Base-by-base conservation (phyloP, 805 yeast genomes). In the Barnettozyma californica region DNA sequence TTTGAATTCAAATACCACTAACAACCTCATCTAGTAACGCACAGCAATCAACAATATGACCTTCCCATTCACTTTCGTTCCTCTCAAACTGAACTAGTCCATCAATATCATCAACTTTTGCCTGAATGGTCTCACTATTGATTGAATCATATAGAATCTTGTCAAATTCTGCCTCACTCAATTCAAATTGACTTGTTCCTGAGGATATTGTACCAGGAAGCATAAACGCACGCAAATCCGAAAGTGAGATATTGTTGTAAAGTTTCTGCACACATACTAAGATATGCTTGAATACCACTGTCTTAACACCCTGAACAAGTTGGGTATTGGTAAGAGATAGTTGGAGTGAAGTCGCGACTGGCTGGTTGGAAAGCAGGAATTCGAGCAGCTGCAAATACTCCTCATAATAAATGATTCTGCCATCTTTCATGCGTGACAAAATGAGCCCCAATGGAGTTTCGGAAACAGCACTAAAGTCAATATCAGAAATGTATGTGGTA, bases 71-170 rank as follows among this genome's bases (percentile, higher is more conserved):
- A 9, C 33, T 19, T 6, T 21, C n/a, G 5, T 29, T 19, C 16
- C 18, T 20, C 13, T 10, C 29, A 29, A 59, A 61, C 19, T 54
- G 49, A 5, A 61, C 48, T 2, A 56, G 37, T 18, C 53, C 46
- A 14, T 36, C 47, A 21, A 61, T 51, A 38, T 61, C 64, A 50
- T 61, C 65, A 38, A 61, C 47, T 6, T 49, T 48, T 8, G 61
- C 63, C 36, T 48, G 35, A 6, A 60, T 44, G 9, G 25, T n/a
- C 9, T 47, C 50, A 25, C 33, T 19, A 9, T 39, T 34, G n/a
- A 47, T 43, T 25, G 50, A 39, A 14, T 44, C 50, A 10, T 47
- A 44, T 11, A 47, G 36, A 8, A 44, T 41, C 21, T 40, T 43
- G n/a, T 47, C 43, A 35, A 47, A 47, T 5, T 35, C 29, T 2